Percentiles rank a stretch among this genome's conserved stretches.
phyloP scores from a whole-genome alignment of 257 asterid genomes.

The Forsythia viridissima region DNA sequence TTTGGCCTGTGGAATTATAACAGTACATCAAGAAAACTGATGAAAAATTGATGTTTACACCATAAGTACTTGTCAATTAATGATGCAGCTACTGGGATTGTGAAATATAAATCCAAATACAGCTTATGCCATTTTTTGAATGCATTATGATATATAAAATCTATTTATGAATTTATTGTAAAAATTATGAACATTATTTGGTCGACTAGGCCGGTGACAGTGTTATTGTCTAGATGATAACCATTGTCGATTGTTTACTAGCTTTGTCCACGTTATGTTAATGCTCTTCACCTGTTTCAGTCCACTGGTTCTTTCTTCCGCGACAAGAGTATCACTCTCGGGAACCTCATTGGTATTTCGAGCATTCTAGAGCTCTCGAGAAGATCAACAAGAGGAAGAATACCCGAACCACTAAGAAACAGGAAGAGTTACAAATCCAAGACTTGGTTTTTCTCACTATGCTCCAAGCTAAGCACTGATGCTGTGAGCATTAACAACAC shows the following conservation, averaged over 20 bases:
- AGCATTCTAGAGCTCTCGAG: conserved; percentile 61
- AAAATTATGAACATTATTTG: no score
- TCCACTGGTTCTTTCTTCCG: conserved; percentile 77
- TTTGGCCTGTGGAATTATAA: no score
- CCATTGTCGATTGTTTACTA: background rate
- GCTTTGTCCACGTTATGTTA: conserved; percentile 6
- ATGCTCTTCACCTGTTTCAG: conserved; percentile 34
- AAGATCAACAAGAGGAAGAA: conserved; percentile 58
- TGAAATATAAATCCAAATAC: background rate
- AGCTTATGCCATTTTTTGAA: background rate
- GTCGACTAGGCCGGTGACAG: background rate
- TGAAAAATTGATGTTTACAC: background rate
- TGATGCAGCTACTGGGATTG: background rate
- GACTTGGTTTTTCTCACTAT: conserved; percentile 59
- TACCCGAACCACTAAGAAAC: conserved; percentile 37
- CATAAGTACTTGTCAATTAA: background rate
- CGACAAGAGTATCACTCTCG: conserved; percentile 67
- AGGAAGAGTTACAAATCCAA: conserved; percentile 52
- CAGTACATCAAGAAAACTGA: background rate
- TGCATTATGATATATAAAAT: background rate
- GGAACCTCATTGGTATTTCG: conserved; percentile 71
- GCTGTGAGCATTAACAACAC: conserved; percentile 50
- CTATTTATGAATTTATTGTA: background rate
- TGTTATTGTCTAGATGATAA: background rate
- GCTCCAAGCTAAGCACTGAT: conserved; percentile 65